These are phyloP conservation scores for Phytophthora ohioensis DNA, from an alignment of 352 stramenopile genomes.

Conservation along the genomic window DNA sequence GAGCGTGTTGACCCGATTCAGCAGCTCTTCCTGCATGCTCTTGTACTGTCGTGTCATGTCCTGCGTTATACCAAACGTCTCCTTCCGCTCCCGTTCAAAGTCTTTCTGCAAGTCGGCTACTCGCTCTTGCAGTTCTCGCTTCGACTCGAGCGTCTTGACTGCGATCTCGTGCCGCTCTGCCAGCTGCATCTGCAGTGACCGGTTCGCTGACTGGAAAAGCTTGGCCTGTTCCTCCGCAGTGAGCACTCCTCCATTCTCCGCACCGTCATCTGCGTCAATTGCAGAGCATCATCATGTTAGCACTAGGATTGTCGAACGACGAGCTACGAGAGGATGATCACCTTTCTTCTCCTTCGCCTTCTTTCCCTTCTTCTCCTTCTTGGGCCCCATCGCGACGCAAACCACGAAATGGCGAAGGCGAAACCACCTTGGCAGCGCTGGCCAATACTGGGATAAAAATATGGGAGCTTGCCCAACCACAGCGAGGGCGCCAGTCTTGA, in stretches of 20 bases:
- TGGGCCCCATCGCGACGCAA: slow-evolving; percentile 55
- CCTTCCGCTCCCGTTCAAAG: slow-evolving; percentile 87
- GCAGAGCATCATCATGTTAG: slow-evolving; percentile 1
- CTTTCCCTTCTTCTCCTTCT: slow-evolving; percentile 83
- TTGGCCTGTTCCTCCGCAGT: slow-evolving; percentile 87
- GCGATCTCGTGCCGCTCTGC: slow-evolving; percentile 89
- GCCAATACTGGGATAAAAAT: slow-evolving; percentile 47
- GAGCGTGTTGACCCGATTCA: slow-evolving; percentile 87
- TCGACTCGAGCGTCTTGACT: slow-evolving; percentile 89
- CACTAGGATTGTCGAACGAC: not conserved
- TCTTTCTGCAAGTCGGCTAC: slow-evolving; percentile 85
- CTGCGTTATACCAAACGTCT: slow-evolving; percentile 94
- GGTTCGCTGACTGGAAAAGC: slow-evolving; percentile 84
- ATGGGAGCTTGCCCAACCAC: slow-evolving; percentile 14
- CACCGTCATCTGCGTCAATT: slow-evolving; percentile 58
- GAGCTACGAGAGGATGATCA: slow-evolving; percentile 10
- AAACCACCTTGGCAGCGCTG: slow-evolving; percentile 23
- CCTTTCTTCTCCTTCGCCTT: slow-evolving; percentile 84
- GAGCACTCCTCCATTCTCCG: slow-evolving; percentile 77
- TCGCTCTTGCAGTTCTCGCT: slow-evolving; percentile 84
- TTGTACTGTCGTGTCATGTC: slow-evolving; percentile 98
- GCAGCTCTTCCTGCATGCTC: slow-evolving; percentile 95
- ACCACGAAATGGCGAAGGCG: slow-evolving; percentile 24
- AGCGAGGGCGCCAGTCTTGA: not conserved
- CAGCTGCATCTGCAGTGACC: slow-evolving; percentile 90